Evolutionary conservation across 192 early-diverging fungal genomes (phyloP).

Genomic region (Pilaira anomala): DNA sequence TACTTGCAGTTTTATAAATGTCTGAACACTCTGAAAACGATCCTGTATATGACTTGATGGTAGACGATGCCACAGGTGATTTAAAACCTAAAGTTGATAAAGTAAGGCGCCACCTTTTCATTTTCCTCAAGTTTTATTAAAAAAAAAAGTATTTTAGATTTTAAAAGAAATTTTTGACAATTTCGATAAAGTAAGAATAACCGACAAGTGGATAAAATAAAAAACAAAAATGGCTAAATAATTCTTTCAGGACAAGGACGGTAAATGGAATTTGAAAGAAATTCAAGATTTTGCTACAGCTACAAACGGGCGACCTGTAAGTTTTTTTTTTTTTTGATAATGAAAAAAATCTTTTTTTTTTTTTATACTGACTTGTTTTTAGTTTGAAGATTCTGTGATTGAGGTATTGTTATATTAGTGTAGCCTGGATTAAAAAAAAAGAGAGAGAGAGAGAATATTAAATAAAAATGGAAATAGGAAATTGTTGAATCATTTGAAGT

Average conservation of each 20-base stretch:
- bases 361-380: neutral
- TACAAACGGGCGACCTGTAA: slow-evolving; percentile 50
- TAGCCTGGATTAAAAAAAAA: neutral
- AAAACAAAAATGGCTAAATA: neutral
- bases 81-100: neutral
- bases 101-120: neutral
- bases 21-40: neutral
- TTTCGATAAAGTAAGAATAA: slow-evolving; percentile 34
- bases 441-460: neutral
- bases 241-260: slow-evolving; percentile 36
- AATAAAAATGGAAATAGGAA: slow-evolving; percentile 43
- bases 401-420: slow-evolving; percentile 6
- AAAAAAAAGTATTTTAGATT: slow-evolving; percentile 30
- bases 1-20: too few species aligned
- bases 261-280: slow-evolving; percentile 41
- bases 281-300: slow-evolving; percentile 48
- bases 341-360: neutral
- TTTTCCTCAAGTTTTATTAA: neutral
- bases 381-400: slow-evolving; percentile 17
- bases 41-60: neutral
- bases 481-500: slow-evolving; percentile 66
- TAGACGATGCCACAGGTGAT: neutral
- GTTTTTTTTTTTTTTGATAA: neutral
- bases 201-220: neutral
- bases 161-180: slow-evolving; percentile 35